Base-by-base conservation (phyloP, 129 eudicot species). In the Scalesia atractyloides region DNA sequence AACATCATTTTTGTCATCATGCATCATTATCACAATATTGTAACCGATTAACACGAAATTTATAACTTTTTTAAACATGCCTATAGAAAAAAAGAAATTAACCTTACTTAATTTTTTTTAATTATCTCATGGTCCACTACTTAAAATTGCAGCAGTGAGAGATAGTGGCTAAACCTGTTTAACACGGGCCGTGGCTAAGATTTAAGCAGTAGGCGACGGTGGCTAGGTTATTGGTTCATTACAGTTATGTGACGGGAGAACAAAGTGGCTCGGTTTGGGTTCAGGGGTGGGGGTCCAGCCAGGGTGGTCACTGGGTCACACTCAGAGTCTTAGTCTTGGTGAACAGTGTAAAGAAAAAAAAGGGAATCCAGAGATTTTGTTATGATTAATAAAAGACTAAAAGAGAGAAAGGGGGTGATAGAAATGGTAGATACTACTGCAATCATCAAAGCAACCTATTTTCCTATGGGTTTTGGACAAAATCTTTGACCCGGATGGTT, bases 381-480 rank as follows among this genome's bases (percentile, higher is more conserved):
- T 64, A 64, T 78, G 82, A 78, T 78, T 50, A 41, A 24, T 46
- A 37, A 41, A 7, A 41, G 46, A 41, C 46, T 41, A 64, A 47
- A 58, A 74, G 69, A 63, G 64, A 70, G 71, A 81, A 63, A 79
- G 76, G 74, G 64, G 66, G 39, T 73, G 80, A 74, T 76, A 72
- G 77, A 64, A 72, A 71, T 20, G 71, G 75, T 60, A 60, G 85
- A 87, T 84, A 76, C 83, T 71, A 53, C 61, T 78, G 90, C 85
- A 84, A 89, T 86, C 83, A 89, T 86, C 91, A 89, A 84, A 86
- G 96, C 81, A 79, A 77, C 83, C 62, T 58, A 71, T 73, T 76
- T 85, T 80, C 82, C 74, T 81, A 83, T 75, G 78, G 73, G 79
- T 74, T 83, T 76, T 78, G 62, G 49, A 64, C 73, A 39, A 36